Percentiles rank a stretch among this genome's conserved stretches.
These are phyloP conservation scores for Collybia sordida DNA, from an alignment of 768 basidiomycete genomes.

Conservation along the genomic window DNA sequence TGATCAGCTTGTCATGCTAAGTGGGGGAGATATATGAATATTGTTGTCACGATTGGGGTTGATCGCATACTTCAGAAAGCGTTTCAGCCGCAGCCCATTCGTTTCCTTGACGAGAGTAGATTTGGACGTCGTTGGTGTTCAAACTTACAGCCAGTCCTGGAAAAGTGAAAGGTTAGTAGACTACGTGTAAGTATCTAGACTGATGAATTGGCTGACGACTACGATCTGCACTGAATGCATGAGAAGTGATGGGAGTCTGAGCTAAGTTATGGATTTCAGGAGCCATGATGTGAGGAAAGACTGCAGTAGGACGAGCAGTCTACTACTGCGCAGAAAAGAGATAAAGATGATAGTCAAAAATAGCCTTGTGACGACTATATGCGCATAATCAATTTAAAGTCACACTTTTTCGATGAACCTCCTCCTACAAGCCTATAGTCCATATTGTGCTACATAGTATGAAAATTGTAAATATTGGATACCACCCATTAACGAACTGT, in stretches of 20 bases:
- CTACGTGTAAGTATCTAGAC: not conserved
- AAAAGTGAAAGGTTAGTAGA: not conserved
- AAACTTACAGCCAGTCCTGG: slow-evolving; percentile 89
- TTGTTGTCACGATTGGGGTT: not conserved
- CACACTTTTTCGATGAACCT: too few species aligned
- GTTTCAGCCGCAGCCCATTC: slow-evolving; percentile 76
- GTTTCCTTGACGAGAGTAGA: slow-evolving; percentile 64
- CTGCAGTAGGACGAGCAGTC: slow-evolving; percentile 82
- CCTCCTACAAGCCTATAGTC: too few species aligned
- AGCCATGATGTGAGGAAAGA: slow-evolving; percentile 34
- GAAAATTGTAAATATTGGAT: too few species aligned
- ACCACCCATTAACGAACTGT: too few species aligned
- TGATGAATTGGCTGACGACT: slow-evolving; percentile 68
- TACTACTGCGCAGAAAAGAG: slow-evolving; percentile 62
- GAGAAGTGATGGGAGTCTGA: slow-evolving; percentile 84
- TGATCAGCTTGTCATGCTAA: slow-evolving; percentile 97
- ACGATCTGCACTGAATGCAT: slow-evolving; percentile 89
- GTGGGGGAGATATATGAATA: not conserved
- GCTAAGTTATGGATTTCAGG: slow-evolving; percentile 78
- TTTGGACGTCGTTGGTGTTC: slow-evolving; percentile 86
- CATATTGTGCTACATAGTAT: too few species aligned
- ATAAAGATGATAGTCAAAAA: too few species aligned
- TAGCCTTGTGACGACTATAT: too few species aligned
- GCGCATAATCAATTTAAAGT: too few species aligned
- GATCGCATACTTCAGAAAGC: slow-evolving; percentile 71